Evolutionary conservation across 805 yeast species (phyloP), one percentile per base, ranked within the genome.

Genomic region (Brettanomyces naardenensis): DNA sequence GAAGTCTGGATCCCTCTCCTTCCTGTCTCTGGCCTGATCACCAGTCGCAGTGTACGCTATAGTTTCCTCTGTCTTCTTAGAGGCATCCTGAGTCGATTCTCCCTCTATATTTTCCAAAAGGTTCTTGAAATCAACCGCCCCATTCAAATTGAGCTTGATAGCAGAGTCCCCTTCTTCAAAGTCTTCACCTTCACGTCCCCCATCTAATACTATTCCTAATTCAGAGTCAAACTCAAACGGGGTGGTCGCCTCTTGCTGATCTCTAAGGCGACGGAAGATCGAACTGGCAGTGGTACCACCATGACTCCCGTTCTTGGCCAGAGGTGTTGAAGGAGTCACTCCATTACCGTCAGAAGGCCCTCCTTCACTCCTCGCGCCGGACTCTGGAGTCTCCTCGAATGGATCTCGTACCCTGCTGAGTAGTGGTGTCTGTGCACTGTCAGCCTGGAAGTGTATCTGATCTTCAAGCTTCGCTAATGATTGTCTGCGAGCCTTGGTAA

Each of bases 361-460:
- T 25, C 31, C 17, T 35, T 17, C 28, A 22, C 3, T 28, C 22
- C 13, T 26, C 17, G n/a, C 15, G 13, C 4, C 20, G 23, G 46
- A 41, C 15, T 44, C 49, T 1, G 58, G 59, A 2, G 61, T 49
- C 3, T 46, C 54, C 9, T 56, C 61, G 42, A 67, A 67, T 5
- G 72, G 72, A 41, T 67, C 56, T 20, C 44, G 49, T 15, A 64
- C 47, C 23, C 54, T 56, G 18, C 47, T 52, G 14, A 63, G 37
- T 49, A 46, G 17, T 4, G 61, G 56, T 2, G 56, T 46, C 28
- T 52, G 54, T 2, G 17, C 11, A 9, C 14, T n/a, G 14, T 27
- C 30, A 15, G 5, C 11, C 13, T 23, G 21, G 7, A 51, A 36
- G 6, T 47, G 7, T 11, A 23, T n/a, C 3, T 31, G 15, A 13